Conservation (phyloP, 176 grass and related monocot species). For the Bonia amplexicaulis region DNA sequence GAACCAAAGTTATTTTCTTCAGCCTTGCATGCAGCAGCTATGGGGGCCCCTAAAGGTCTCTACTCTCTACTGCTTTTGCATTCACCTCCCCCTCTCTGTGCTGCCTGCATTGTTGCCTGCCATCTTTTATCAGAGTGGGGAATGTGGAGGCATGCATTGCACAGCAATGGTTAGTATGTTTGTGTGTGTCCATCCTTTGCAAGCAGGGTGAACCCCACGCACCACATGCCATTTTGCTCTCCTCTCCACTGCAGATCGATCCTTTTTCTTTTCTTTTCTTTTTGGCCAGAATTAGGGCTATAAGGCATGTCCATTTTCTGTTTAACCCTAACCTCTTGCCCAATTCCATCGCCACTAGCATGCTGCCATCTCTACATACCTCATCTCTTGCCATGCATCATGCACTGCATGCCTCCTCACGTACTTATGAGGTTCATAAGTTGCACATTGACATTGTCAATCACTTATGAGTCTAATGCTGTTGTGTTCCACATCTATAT, state of each 20-base stretch:
- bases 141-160: conserved; percentile 76
- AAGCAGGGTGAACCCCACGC: conserved; percentile 35
- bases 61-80: conserved; percentile 46
- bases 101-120: conserved; percentile 37
- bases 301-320: conserved; percentile 65
- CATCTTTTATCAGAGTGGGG: conserved; percentile 73
- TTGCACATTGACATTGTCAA: too few species aligned
- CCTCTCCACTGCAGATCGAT: conserved; percentile 16
- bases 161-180: conserved; percentile 39
- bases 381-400: conserved; percentile 25
- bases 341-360: conserved; percentile 22
- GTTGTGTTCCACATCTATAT: not conserved
- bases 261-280: not conserved
- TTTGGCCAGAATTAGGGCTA: conserved; percentile 52
- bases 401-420: not conserved
- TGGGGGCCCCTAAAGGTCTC: conserved; percentile 27
- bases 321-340: conserved; percentile 22
- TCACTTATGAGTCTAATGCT: not conserved
- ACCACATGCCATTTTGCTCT: conserved; percentile 58
- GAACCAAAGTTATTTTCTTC: conserved; percentile 51
- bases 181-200: conserved; percentile 57
- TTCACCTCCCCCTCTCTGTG: conserved; percentile 40
- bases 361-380: conserved; percentile 20
- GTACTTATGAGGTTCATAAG: too few species aligned
- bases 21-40: conserved; percentile 33